Evolutionary conservation across 176 grass and related monocot species (phyloP), one percentile per base, ranked within the genome.

Genomic region (sorghum (Sorghum bicolor)): DNA sequence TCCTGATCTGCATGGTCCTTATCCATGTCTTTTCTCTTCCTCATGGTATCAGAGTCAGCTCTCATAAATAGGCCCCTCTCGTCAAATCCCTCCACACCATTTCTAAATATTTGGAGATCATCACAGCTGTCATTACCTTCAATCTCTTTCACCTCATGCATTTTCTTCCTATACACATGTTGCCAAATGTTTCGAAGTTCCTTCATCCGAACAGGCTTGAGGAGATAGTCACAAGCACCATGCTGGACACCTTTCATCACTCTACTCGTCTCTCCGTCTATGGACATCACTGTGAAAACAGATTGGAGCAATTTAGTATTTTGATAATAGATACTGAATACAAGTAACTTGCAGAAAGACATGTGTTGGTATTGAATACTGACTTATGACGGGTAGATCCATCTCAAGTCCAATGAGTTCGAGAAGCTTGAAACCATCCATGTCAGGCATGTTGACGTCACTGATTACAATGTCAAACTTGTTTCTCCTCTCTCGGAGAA

Each of bases 161-260:
- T 99, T 81, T 94, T 99, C 26, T 99, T 99, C 41, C 97, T 75
- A 38, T 99, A 99, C 1, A 99, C 97, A 10, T 99, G 97, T 61
- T 99, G 97, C 97, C 97, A 99, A 64, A 99, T 99, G 79, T 99
- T 99, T 28, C 89, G 86, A 33, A 99, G 93, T 78, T 99, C 97
- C 85, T 99, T 99, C 97, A 99, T 99, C 53, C 97, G 82, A 65
- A 99, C 96, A 12, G 96, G 96, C 86, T 99, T 99, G 70, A 99
- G 91, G 75, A 99, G 93, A 83, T 99, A 99, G 29, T 99, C 96
- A 8, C 96, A 99, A 32, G 96, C 96, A 85, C 96, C 96, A 76
- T 99, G 96, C 36, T 96, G 96, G 8, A 99, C 96, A 75, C 96
- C 96, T 92, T 99, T 99, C 96, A 99, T 99, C 37, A 99, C 96